Conservation (phyloP, 192 early-diverging fungal genomes). For the Entophlyctis luteolus region DNA sequence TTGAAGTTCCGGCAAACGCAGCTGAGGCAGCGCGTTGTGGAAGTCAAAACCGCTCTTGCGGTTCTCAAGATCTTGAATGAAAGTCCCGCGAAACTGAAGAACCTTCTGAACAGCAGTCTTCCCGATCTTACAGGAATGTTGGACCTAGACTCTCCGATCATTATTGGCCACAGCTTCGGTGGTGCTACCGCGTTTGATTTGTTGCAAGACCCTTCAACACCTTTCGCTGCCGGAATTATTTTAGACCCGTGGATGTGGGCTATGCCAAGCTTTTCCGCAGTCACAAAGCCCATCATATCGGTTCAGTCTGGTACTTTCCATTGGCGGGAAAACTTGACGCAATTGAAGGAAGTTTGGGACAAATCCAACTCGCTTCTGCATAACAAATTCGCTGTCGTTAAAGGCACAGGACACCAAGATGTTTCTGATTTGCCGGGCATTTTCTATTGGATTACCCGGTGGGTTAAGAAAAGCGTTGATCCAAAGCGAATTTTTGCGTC, state of each 20-base stretch:
- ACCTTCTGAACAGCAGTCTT: not conserved
- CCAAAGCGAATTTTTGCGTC: not conserved
- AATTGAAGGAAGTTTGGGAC: not conserved
- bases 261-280: not conserved
- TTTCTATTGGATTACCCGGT: not conserved
- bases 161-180: constrained; percentile 25
- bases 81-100: not conserved
- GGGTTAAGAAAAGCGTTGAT: not conserved
- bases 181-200: constrained; percentile 11
- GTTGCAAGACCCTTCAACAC: not conserved
- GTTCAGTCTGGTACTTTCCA: constrained; percentile 25
- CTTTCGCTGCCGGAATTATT: constrained; percentile 14
- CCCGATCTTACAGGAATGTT: constrained; percentile 15
- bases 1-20: not conserved
- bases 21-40: constrained; percentile 7
- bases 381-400: constrained; percentile 14
- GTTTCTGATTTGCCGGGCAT: not conserved
- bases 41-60: constrained; percentile 13
- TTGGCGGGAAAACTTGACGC: constrained; percentile 15
- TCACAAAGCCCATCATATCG: constrained; percentile 2
- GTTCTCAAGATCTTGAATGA: constrained; percentile 5
- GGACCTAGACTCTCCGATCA: constrained; percentile 9
- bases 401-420: constrained; percentile 16
- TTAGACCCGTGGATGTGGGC: constrained; percentile 32
- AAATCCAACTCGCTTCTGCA: not conserved